Evolutionary conservation across 2,329 filamentous ascomycete genomes (phyloP).

Genomic region (Cordyceps tenuipes): DNA sequence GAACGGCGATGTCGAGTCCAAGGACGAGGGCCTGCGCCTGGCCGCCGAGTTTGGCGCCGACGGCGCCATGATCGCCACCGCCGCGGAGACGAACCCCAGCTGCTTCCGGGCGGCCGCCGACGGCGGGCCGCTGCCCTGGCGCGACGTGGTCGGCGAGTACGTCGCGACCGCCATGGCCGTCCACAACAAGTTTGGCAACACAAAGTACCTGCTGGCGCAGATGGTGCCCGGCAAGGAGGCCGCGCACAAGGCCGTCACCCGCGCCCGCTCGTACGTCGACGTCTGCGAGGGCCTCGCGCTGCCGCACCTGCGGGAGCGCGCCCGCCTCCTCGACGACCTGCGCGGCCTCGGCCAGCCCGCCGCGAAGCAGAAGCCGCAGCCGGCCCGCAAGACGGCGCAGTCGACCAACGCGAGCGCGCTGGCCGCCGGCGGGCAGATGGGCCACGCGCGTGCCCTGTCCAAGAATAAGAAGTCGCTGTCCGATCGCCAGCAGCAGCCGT

Average conservation of each 20-base stretch:
- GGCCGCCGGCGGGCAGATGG: slow-evolving; percentile 40
- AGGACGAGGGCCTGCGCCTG: slow-evolving; percentile 63
- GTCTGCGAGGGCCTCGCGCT: slow-evolving; percentile 58
- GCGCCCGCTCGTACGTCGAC: slow-evolving; percentile 62
- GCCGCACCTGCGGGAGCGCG: slow-evolving; percentile 53
- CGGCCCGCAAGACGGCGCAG: slow-evolving; percentile 21
- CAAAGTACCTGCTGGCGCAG: slow-evolving; percentile 81
- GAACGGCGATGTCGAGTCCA: slow-evolving; percentile 81
- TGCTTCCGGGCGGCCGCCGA: slow-evolving; percentile 66
- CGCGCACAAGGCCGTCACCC: slow-evolving; percentile 52
- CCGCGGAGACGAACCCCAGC: slow-evolving; percentile 84
- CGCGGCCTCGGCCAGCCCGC: slow-evolving; percentile 50
- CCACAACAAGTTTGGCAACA: slow-evolving; percentile 85
- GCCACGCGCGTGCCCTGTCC: slow-evolving; percentile 27
- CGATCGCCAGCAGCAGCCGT: slow-evolving; percentile 12
- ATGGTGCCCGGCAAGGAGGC: slow-evolving; percentile 74
- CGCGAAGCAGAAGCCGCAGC: slow-evolving; percentile 22
- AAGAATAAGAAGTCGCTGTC: slow-evolving; percentile 28
- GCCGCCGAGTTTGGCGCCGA: slow-evolving; percentile 77
- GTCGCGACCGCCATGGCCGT: slow-evolving; percentile 63
- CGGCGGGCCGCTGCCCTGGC: slow-evolving; percentile 67
- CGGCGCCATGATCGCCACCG: slow-evolving; percentile 93
- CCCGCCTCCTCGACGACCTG: slow-evolving; percentile 55
- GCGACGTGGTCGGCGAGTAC: slow-evolving; percentile 69
- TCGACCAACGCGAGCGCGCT: slow-evolving; percentile 32